Base-by-base conservation (phyloP, 352 stramenopile genomes). In the Phytopythium vexans region DNA sequence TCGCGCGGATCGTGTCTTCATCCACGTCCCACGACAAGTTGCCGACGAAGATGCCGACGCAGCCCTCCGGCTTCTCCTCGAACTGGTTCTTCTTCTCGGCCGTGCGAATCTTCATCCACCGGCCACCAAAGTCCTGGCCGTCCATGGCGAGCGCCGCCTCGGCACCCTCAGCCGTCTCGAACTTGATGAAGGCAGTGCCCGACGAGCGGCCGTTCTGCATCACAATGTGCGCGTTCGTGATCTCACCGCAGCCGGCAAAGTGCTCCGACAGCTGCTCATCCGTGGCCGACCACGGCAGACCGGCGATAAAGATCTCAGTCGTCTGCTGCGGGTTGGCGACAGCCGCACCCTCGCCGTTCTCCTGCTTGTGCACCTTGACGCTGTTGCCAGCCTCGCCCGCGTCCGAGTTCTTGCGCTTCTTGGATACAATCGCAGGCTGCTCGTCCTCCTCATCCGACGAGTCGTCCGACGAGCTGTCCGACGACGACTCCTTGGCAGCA, bases 21-120 rank as follows among this genome's bases (percentile, higher is more conserved):
- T 98, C 89, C 36, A 99, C 84, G 51, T 99, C 83, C 89, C 92
- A 99, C 31, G 92, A 85, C 12, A 99, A 75, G 74, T 99, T 99
- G 34, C 96, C 97, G 41, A 99, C 89, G 73, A 99, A 99, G 14
- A 99, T 78, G 37, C 95, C 99, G 0, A 84, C 89, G 73, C 95
- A 99, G 43, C 89, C 90, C 56, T 98, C 92, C 27, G 94, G 84
- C 75, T 98, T 99, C 60, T 96, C 68, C 41, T 92, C 84, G 37
- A 86, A 75, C 68, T 87, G 80, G 55, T 90, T 86, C 59, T 89
- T 94, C 68, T 88, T 85, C 60, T 88, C 82, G 9, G 79, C 75
- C n/a, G 81, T 86, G 41, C 80, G 76, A 65, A 99, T 97, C 66
- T 97, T 98, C 68, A 99, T 88, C 94, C 95, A 99, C 15, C 94